These are phyloP conservation scores for Crassisporium funariophilum DNA, from an alignment of 768 basidiomycete species.

Conservation along the genomic window DNA sequence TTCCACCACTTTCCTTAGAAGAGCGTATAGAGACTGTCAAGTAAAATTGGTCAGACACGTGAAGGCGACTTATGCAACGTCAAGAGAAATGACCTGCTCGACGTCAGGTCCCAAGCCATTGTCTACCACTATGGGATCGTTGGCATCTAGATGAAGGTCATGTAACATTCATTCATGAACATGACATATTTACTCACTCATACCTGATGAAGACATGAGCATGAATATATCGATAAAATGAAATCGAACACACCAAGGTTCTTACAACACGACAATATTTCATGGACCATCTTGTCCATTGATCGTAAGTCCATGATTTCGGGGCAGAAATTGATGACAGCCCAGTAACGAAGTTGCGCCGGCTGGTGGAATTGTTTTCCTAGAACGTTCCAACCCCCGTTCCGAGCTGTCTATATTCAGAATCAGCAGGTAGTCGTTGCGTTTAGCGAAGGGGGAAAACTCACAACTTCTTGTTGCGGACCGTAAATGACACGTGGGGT, in stretches of 20 bases:
- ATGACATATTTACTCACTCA: slow-evolving; percentile 14
- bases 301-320: not conserved
- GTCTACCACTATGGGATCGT: no score
- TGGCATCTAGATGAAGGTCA: no score
- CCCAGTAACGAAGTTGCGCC: slow-evolving; percentile 15
- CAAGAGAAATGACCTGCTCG: no score
- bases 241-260: slow-evolving; percentile 14
- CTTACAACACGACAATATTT: slow-evolving; percentile 11
- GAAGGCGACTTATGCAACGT: no score
- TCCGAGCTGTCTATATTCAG: slow-evolving; percentile 1
- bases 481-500: slow-evolving; percentile 19
- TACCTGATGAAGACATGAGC: slow-evolving; percentile 15
- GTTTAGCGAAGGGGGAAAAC: not conserved
- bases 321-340: slow-evolving; percentile 12
- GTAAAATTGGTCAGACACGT: no score
- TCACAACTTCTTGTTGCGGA: not conserved
- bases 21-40: no score
- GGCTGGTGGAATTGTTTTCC: slow-evolving; percentile 10
- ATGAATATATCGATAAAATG: not conserved
- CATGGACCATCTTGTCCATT: not conserved
- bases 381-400: slow-evolving; percentile 25
- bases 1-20: no score
- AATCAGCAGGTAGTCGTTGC: not conserved
- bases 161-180: no score
- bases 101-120: no score